Evolutionary conservation across 805 yeast species (phyloP).

Genomic region (Cyberlindnera lachancei): DNA sequence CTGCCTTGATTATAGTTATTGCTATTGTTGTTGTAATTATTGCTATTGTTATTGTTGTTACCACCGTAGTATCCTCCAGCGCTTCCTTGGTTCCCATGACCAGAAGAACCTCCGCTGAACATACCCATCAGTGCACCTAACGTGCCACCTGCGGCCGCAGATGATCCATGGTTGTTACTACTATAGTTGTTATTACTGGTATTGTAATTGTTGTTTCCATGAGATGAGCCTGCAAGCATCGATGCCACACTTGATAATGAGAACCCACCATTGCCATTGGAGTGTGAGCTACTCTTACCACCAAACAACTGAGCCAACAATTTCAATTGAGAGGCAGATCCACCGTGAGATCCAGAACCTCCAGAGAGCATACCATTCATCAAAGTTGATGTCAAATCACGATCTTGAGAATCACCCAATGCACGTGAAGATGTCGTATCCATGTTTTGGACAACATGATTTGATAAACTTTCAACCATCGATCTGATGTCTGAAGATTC

Average conservation of each 20-base stretch:
- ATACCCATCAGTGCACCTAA: conserved; percentile 2
- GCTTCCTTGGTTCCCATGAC: neutral
- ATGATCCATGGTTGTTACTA: neutral
- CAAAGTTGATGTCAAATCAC: conserved; percentile 15
- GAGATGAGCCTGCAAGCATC: conserved; percentile 3
- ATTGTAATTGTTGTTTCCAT: neutral
- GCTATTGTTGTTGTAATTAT: neutral
- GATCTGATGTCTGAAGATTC: conserved; percentile 15
- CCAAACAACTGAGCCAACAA: conserved; percentile 10
- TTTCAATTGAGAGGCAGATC: conserved; percentile 10
- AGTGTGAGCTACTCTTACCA: conserved; percentile 2
- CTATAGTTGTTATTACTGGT: neutral
- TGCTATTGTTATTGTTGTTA: conserved; percentile 2
- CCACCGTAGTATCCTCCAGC: neutral
- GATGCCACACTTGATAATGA: conserved; percentile 8
- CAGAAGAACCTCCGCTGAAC: neutral
- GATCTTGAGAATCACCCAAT: conserved; percentile 16
- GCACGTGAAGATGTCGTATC: conserved; percentile 15
- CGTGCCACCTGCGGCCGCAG: conserved; percentile 1
- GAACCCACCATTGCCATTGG: conserved; percentile 7
- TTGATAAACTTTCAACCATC: conserved; percentile 14
- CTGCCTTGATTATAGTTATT: neutral
- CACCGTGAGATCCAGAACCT: conserved; percentile 7
- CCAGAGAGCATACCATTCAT: conserved; percentile 18
- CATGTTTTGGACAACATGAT: conserved; percentile 17